Percentiles rank a stretch among this genome's conserved stretches.
Evolutionary conservation across 768 basidiomycete species (phyloP).

Genomic region (Auricularia auricula-judae): DNA sequence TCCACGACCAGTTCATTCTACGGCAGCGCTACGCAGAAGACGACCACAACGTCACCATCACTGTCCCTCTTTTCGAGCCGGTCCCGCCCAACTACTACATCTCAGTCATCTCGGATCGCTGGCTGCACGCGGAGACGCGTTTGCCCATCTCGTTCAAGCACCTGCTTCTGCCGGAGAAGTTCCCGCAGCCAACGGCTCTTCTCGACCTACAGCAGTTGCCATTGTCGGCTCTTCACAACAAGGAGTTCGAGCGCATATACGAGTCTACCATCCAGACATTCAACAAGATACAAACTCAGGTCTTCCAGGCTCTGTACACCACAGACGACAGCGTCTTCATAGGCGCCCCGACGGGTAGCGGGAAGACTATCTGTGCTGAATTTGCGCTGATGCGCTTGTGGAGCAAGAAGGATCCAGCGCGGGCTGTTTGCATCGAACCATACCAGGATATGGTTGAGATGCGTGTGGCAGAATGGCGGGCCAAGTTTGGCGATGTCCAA

Average conservation of each 20-base stretch:
- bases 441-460: slow-evolving; percentile 97
- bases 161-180: slow-evolving; percentile 92
- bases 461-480: slow-evolving; percentile 79
- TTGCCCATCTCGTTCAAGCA: slow-evolving; percentile 97
- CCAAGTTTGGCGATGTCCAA: slow-evolving; percentile 71
- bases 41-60: slow-evolving; percentile 90
- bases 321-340: slow-evolving; percentile 96
- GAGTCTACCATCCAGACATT: slow-evolving; percentile 69
- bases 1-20: slow-evolving; percentile 87
- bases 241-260: slow-evolving; percentile 84
- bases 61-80: slow-evolving; percentile 93
- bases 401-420: slow-evolving; percentile 70
- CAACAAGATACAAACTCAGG: slow-evolving; percentile 99
- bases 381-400: slow-evolving; percentile 91
- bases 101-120: slow-evolving; percentile 86
- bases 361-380: slow-evolving; percentile 96
- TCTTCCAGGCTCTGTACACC: slow-evolving; percentile 95
- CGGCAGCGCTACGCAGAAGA: slow-evolving; percentile 86
- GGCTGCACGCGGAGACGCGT: slow-evolving; percentile 91
- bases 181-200: slow-evolving; percentile 85
- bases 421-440: slow-evolving; percentile 92
- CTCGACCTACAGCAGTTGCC: slow-evolving; percentile 89
- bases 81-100: slow-evolving; percentile 98
- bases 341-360: slow-evolving; percentile 92
- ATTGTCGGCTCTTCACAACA: slow-evolving; percentile 84